Conservation (phyloP, 1,284 basidiomycete genomes). For the Boletus hoseneyae region DNA sequence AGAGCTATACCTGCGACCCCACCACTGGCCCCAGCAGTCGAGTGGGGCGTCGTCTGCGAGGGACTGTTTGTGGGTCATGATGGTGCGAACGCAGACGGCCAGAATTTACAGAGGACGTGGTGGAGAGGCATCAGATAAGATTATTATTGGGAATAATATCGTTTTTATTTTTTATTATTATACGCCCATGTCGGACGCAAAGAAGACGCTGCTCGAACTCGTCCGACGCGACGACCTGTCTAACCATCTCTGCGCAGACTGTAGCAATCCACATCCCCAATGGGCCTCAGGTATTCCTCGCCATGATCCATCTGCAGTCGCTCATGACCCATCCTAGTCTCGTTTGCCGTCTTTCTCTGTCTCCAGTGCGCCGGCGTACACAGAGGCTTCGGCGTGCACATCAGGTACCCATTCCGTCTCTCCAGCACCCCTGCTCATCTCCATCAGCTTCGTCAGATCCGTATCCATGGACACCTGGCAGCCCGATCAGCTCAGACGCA, state of each 20-base stretch:
- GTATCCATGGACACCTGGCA: constrained; percentile 97
- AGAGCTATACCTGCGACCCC: constrained; percentile 46
- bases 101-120: background rate
- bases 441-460: constrained; percentile 79
- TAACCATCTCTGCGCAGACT: constrained; percentile 81
- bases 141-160: constrained; percentile 11
- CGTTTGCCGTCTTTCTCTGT: constrained; percentile 86
- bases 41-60: no score
- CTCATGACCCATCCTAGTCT: constrained; percentile 29
- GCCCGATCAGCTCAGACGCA: constrained; percentile 83
- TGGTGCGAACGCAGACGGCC: constrained; percentile 26
- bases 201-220: constrained; percentile 71
- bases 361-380: constrained; percentile 90
- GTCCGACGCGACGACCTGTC: constrained; percentile 66
- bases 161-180: no score
- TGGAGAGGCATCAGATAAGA: constrained; percentile 28
- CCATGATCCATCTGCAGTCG: background rate
- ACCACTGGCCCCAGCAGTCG: constrained; percentile 59
- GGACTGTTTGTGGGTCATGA: no score
- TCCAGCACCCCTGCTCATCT: constrained; percentile 1
- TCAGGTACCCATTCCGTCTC: constrained; percentile 48
- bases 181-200: constrained; percentile 41
- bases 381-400: constrained; percentile 84
- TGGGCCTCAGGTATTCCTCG: constrained; percentile 72
- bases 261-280: constrained; percentile 82